Base-by-base conservation (phyloP, 495 filamentous ascomycete genomes). In the Penicillium coprophilum region DNA sequence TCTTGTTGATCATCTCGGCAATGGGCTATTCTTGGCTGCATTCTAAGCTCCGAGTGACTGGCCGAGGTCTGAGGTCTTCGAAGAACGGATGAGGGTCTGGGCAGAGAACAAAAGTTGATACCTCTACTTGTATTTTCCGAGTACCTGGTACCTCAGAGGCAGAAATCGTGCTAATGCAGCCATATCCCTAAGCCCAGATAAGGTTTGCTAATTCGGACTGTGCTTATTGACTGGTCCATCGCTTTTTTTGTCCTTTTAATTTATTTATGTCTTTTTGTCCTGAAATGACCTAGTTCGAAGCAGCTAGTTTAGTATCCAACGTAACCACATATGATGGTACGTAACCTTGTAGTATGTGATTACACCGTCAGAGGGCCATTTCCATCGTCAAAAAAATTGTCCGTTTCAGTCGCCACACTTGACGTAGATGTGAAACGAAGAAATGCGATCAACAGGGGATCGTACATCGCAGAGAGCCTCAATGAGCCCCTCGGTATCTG, bases 41-140 rank as follows among this genome's bases (percentile, higher is more conserved):
- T 31, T 23, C 27, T 27, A 19, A 53, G 30, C 46, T 32, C 46
- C 13, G 36, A 20, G 5, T 12, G 31, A 7, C 15, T 50, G 8
- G 0, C 36, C 19, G 48, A 46, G 23, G 11, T 46, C 28, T 47
- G 51, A 17, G 50, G 40, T 19, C 6, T 40, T 46, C 15, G 31
- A 55, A 20, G 44, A 27, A 28, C 6, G 12, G 47, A 58, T 43
- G 59, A 21, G 58, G 51, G 49, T 62, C 56, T 57, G 59, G 60
- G 59, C 60, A 59, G 23, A 45, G 50, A 44, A 52, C 17, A 50
- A 45, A 45, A 55, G 52, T 60, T 59, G 50, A 64, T 67, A 67
- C 58, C 50, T 53, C 43, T 32, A 36, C 45, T 41, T 30, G 10
- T 27, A 27, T 11, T 28, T 34, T 20, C 57, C 59, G 43, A 34